Base-by-base conservation (phyloP, 164 flowering plant species). In the Cinnamomum micranthum region DNA sequence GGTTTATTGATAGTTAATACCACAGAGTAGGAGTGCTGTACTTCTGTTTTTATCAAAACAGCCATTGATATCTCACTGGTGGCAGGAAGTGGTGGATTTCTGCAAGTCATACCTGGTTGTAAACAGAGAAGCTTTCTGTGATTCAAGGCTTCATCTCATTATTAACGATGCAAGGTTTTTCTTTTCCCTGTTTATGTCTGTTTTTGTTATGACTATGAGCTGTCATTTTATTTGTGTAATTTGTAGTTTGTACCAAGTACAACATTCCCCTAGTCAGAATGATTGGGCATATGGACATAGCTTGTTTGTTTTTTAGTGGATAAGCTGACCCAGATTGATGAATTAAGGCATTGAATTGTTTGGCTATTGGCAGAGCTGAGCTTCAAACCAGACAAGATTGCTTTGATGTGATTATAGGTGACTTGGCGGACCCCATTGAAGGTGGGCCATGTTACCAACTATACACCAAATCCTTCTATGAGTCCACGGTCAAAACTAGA, bases 391-490 rank as follows among this genome's bases (percentile, higher is more conserved):
- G 90, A 65, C 80, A 81, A 59, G 97, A 91, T 65, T 1, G 68
- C 24, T 92, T 82, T 78, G 98, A 94, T 85, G 88, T 94, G 81
- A 94, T 94, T 51, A 84, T 94, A 13, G 98, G 98, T 1, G 98
- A 94, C 78, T 79, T 94, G 70, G 97, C 98, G 0, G 98, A 94
- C 77, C 98, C 98, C 11, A 86, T 92, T 23, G 97, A 92, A 76
- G 97, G 98, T 55, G 98, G 98, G 23, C 98, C 98, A 23, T 94
- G 97, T 71, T 94, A 92, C 79, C 88, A 94, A 76, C 97, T 94
- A 72, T 94, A 94, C 84, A 94, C 98, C 68, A 91, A 94, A 83
- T 89, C 97, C 47, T 94, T 94, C 82, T 94, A 94, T 75, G 95
- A 92, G 75, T 74, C 76, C 59, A 85, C 71, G 19, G 88, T 94